Percentiles rank a stretch among this genome's conserved stretches.
Evolutionary conservation across 176 grass and related monocot species (phyloP).

Genomic region (Otatea glauca): DNA sequence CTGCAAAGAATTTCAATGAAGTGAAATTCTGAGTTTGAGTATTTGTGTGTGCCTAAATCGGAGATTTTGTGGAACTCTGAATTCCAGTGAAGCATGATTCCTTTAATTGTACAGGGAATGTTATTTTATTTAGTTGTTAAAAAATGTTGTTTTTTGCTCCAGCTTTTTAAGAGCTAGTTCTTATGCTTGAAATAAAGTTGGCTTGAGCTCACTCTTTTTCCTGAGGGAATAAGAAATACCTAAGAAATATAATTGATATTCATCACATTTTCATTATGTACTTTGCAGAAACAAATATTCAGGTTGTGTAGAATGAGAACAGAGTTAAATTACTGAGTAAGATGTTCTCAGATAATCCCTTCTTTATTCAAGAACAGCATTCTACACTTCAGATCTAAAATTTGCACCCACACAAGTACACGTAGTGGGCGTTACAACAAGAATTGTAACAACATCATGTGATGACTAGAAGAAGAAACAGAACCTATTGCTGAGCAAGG

Average conservation of each 20-base stretch:
- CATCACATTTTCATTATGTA: background rate
- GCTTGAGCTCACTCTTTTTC: background rate
- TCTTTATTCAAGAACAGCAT: slow-evolving; percentile 20
- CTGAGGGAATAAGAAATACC: background rate
- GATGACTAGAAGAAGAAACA: background rate
- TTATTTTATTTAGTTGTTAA: background rate
- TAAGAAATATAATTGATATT: background rate
- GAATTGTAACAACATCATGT: slow-evolving; percentile 20
- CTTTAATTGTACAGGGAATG: background rate
- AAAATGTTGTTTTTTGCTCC: background rate
- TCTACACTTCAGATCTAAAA: slow-evolving; percentile 16
- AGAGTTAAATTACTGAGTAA: background rate
- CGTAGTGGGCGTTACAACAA: slow-evolving; percentile 5
- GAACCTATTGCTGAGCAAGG: background rate
- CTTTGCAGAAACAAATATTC: background rate
- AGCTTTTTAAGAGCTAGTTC: background rate
- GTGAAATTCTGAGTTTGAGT: too few relatives aligned
- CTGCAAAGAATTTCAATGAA: background rate
- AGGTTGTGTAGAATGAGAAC: background rate
- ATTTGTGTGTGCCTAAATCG: background rate
- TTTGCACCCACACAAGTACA: background rate
- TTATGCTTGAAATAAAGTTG: background rate
- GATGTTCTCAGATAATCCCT: background rate
- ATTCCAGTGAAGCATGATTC: background rate
- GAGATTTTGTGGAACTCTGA: background rate